Base-by-base conservation (phyloP, 108 stramenopile species). In the Heterococcus sp. region DNA sequence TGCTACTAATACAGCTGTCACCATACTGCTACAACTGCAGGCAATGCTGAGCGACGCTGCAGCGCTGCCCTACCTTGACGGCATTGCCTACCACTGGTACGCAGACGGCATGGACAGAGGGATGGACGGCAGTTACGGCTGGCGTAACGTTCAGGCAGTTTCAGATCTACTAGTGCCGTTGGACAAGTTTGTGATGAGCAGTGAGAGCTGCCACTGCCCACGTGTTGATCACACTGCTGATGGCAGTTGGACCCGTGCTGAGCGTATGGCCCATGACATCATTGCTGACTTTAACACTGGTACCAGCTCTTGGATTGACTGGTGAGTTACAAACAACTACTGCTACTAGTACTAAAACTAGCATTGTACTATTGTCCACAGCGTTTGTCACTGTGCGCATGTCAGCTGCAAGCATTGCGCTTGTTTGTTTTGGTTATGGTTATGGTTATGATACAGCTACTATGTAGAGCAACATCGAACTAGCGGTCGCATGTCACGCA, bases 11-110 rank as follows among this genome's bases (percentile, higher is more conserved):
- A n/a, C n/a, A n/a, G n/a, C n/a, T n/a, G n/a, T n/a, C n/a, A n/a
- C n/a, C 32, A 33, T 68, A 14, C 67, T 33, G 14, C 83, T 87
- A 1, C 95, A 94, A 94, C 64, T 82, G 29, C 2, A 82, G 8
- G 68, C 38, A 21, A 74, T 89, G 31, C 39, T 85, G 63, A 21
- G 35, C 30, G 84, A 87, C 77, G 86, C 82, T 0, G 87, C 75
- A 27, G 29, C 68, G 1, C 35, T 90, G 28, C 75, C 93, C 58
- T 95, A 94, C 75, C 76, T 97, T 37, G 84, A 91, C 68, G 96
- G 96, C 34, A 94, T 93, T 35, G 96, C 93, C 27, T 90, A 91
- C 85, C 96, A 97, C 82, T 97, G 96, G 95, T 95, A 97, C 85
- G 92, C 89, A 28, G 95, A 93, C 0, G 78, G 81, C 83, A 84